Conservation (phyloP, 208 protist species). For the Leishmania turanica region DNA sequence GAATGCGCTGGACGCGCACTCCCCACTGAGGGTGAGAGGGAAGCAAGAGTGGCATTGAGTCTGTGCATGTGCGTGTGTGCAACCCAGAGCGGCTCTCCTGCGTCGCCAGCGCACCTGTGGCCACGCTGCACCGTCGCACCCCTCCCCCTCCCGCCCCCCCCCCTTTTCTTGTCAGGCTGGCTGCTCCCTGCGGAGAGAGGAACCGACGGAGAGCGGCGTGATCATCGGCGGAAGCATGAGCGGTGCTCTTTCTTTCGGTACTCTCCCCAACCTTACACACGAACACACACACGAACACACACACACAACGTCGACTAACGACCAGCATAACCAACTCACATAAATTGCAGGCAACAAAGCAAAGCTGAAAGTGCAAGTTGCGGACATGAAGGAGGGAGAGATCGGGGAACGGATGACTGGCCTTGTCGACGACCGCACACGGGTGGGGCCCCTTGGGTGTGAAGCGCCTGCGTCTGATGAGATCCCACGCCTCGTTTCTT, state of each 20-base stretch:
- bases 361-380: background rate
- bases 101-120: background rate
- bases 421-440: background rate
- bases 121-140: background rate
- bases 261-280: background rate
- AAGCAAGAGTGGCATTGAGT: background rate
- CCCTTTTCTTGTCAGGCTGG: background rate
- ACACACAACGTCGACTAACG: background rate
- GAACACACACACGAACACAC: background rate
- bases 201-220: background rate
- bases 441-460: background rate
- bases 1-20: constrained; percentile 18
- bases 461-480: background rate
- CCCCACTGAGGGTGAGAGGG: background rate
- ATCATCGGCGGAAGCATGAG: background rate
- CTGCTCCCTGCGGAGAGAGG: background rate
- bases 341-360: background rate
- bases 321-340: background rate
- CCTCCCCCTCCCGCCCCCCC: background rate
- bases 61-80: background rate
- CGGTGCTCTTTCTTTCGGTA: background rate
- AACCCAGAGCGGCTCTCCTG: background rate
- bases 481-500: background rate
- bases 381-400: background rate
- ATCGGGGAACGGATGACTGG: background rate